phyloP scores from a whole-genome alignment of 1,139 yeast species.

The Suhomyces atakaporum region DNA sequence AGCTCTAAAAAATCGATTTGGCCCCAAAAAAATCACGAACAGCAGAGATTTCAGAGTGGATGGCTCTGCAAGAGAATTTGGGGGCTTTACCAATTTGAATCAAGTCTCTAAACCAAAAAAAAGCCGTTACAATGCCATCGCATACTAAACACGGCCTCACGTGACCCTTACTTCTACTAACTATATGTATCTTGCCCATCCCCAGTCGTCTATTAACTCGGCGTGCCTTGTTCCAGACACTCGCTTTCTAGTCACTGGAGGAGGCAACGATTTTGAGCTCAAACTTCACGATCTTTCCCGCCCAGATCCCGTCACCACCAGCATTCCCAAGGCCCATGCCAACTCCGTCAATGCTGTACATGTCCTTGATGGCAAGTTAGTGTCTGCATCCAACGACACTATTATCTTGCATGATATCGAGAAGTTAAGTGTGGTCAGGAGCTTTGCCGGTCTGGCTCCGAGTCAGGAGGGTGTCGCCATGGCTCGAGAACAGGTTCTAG shows the following conservation, averaged over 20 bases:
- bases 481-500: constrained; percentile 18
- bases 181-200: constrained; percentile 10
- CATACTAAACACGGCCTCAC: too few species aligned
- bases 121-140: too few species aligned
- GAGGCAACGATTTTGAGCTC: constrained; percentile 24
- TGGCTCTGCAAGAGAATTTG: too few species aligned
- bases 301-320: constrained; percentile 8
- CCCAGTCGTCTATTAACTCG: constrained; percentile 24
- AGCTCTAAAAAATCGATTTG: too few species aligned
- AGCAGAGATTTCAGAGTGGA: too few species aligned
- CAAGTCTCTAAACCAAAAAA: too few species aligned
- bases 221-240: constrained; percentile 20
- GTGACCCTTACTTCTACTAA: too few species aligned
- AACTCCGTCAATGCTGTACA: constrained; percentile 23
- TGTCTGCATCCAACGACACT: constrained; percentile 17
- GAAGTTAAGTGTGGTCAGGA: constrained; percentile 15
- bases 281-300: constrained; percentile 20
- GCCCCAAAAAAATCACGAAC: too few species aligned
- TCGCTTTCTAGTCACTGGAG: constrained; percentile 26
- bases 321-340: constrained; percentile 23
- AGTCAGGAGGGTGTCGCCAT: constrained; percentile 2
- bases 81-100: too few species aligned
- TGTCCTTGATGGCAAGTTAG: constrained; percentile 10
- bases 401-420: constrained; percentile 19
- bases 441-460: constrained; percentile 1